Evolutionary conservation across 2,329 filamentous ascomycete genomes (phyloP), one percentile per base, ranked within the genome.

Genomic region (Colletotrichum sp.): DNA sequence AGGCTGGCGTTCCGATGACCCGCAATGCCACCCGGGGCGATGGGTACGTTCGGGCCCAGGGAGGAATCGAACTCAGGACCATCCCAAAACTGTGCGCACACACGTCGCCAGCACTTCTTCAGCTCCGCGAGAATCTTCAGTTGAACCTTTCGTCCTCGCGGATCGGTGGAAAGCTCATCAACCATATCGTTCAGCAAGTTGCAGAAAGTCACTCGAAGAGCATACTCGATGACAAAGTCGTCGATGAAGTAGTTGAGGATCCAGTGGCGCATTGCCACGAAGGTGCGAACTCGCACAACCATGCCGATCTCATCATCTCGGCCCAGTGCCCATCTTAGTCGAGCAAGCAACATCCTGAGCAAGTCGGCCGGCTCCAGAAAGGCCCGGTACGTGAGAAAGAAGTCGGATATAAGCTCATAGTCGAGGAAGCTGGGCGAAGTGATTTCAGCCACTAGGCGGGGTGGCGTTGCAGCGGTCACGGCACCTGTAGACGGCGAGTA

Each of bases 161-260:
- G 79, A 21, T 89, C 85, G 56, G 86, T 83, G 1, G 86, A 86
- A 10, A 93, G 81, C 74, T 92, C 91, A 18, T 89, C 86, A 5
- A 91, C 89, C 61, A 93, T 89, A 65, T 89, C 87, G 82, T 98
- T 98, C 74, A 98, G 89, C 10, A 96, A 88, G 36, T 92, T 88
- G 84, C 96, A 98, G 81, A 98, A 98, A 18, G 91, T 91, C 7
- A 90, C 87, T 10, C 96, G 93, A 36, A 98, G 87, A 59, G 90
- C 87, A 81, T 94, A 93, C 81, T 96, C 92, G 28, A 93, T 85
- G 55, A 97, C 91, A 82, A 98, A 99, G 82, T 99, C 97, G 81
- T 99, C 97, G 71, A 95, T 90, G 79, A 98, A 99, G 84, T 99
- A 99, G 83, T 99, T 99, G 77, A 99, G 86, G 73, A 98, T 96